Base-by-base conservation (phyloP, 2,329 filamentous ascomycete species). In the Trichoderma koningiopsis region DNA sequence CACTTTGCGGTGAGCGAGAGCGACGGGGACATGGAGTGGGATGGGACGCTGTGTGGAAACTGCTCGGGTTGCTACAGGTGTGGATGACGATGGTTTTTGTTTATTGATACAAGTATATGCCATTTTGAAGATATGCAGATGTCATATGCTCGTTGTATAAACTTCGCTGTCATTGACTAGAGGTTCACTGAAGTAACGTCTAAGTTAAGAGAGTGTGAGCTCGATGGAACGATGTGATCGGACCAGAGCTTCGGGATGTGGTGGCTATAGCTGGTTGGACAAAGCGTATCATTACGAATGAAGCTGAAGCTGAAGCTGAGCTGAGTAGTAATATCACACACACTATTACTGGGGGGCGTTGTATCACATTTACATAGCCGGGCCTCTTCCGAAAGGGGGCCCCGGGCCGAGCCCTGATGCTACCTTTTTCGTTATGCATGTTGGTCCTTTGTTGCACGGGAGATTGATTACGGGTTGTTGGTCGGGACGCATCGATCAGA, bases 301-400 rank as follows among this genome's bases (percentile, higher is more conserved):
- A 19, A 43, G 40, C 40, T 49, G 22, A 13, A 24, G 47, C 47
- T 24, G 47, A 49, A 24, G 43, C 47, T 49, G 40, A 47, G 37
- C 37, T 16, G 43, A 22, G 19, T 22, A n/a, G 7, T 5, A 47
- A 4, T 11, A 47, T 47, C 7, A 27, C 2, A 27, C 2, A 1
- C 19, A 47, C 3, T 47, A 49, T 49, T 22, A n/a, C 47, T 13
- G 5, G n/a, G 37, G 37, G 7, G 40, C 37, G 40, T 43, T 43
- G 40, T 43, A n/a, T 43, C 40, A n/a, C 40, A 43, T 43, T n/a
- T 5, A 24, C 47, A 13, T 16, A n/a, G 29, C 62, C 52, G 52
- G 60, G 52, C 52, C 40, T 57, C 43, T 49, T 37, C 35, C 24
- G 56, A 57, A 65, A 53, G 52, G 53, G 52, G 52, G 62, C 37